These are phyloP conservation scores for Dillenia turbinata DNA, from an alignment of 164 flowering plant genomes.

Conservation along the genomic window DNA sequence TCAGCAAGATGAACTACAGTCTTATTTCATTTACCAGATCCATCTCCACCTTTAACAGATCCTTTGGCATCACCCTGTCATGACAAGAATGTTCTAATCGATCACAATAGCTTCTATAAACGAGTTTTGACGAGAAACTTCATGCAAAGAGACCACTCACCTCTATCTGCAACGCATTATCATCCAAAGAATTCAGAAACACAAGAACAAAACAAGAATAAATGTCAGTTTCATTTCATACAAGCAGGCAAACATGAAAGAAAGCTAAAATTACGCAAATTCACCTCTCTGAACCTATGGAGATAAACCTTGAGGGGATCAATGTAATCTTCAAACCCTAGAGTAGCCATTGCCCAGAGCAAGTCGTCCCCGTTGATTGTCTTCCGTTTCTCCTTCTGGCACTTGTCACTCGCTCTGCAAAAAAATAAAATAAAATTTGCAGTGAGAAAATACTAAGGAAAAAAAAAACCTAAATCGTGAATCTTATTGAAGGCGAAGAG, in stretches of 20 bases:
- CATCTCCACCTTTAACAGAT: constrained; percentile 34
- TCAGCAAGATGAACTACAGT: constrained; percentile 27
- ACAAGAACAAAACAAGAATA: constrained; percentile 5
- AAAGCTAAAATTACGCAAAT: background rate
- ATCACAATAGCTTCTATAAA: background rate
- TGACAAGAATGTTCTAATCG: background rate
- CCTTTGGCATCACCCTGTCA: constrained; percentile 61
- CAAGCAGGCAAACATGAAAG: background rate
- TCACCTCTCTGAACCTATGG: constrained; percentile 62
- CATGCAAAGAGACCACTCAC: constrained; percentile 12
- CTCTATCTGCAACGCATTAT: constrained; percentile 37
- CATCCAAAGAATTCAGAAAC: constrained; percentile 1
- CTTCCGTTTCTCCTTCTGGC: constrained; percentile 76
- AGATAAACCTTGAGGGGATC: constrained; percentile 64
- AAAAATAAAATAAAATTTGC: constrained; percentile 7
- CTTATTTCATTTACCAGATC: constrained; percentile 31
- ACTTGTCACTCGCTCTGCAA: constrained; percentile 74
- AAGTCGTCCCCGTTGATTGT: constrained; percentile 79
- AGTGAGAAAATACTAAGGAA: background rate
- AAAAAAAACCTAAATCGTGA: background rate
- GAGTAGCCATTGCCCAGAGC: constrained; percentile 74
- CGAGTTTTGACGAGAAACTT: background rate
- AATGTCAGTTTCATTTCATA: background rate
- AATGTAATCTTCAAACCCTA: constrained; percentile 73
- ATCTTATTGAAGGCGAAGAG: too few relatives aligned